Base-by-base conservation (phyloP, 2,329 filamentous ascomycete species). In the Daldinia sp. region DNA sequence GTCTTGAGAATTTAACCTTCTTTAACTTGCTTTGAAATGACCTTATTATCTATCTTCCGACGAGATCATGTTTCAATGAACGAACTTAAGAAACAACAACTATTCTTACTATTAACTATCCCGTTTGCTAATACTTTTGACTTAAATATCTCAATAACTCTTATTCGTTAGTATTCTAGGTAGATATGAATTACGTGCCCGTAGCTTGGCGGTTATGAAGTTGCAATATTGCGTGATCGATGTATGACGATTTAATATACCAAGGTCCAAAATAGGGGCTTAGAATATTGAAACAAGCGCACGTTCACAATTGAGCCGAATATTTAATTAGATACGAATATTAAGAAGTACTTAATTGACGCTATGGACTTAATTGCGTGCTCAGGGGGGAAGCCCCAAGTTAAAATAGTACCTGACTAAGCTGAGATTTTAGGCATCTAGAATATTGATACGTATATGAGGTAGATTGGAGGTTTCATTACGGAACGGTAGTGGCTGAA, bases 391-490 rank as follows among this genome's bases (percentile, higher is more conserved):
- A 30, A 35, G 19, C 15, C n/a, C 17, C 8, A 47, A 7, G n/a
- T 8, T 15, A 19, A 37, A 49, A 32, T 51, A 27, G 19, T 25
- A 54, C 21, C 35, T 21, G 30, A 19, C 3, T 21, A 51, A 30
- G 27, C n/a, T 15, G 27, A n/a, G 23, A 17, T 23, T 30, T 39
- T 15, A 58, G 29, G 27, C 27, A 58, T 51, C 2, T 29, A 35
- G 6, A 29, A 50, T 7, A 50, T n/a, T 55, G 19, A 45, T 41
- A 9, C 11, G 45, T 48, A 61, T 45, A 15, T 45, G 7, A 2
- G 9, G 29, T 48, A 50, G 13, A 41, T 55, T n/a, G 55, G 50
- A 34, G 35, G 29, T 51, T 62, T 52, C 15, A 59, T 62, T 61
- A 27, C 52, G 27, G 41, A 48, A 49, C 41, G 39, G 41, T 45